Evolutionary conservation across 768 basidiomycete species (phyloP).

Genomic region (Lactarius deliciosus): DNA sequence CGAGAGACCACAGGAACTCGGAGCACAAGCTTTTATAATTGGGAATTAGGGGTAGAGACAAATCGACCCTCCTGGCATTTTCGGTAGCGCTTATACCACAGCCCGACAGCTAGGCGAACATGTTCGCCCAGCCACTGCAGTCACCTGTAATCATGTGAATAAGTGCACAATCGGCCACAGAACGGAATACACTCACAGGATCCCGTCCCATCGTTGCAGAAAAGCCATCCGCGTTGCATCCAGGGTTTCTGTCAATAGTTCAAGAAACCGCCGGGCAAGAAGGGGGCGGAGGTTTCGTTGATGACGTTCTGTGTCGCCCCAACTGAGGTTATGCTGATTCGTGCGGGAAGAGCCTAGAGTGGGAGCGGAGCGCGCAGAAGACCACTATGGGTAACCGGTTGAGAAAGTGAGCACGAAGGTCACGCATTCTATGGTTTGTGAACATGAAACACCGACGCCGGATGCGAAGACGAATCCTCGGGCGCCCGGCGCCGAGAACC

Average conservation of each 20-base stretch:
- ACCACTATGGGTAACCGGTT: conserved; percentile 37
- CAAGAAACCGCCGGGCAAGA: conserved; percentile 40
- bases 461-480: conserved; percentile 40
- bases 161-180: neutral
- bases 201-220: conserved; percentile 20
- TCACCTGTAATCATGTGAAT: conserved; percentile 38
- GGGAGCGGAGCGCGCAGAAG: neutral
- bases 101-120: conserved; percentile 42
- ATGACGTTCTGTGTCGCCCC: conserved; percentile 37
- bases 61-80: no score
- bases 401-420: conserved; percentile 41
- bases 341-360: neutral
- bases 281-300: conserved; percentile 36
- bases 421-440: conserved; percentile 32
- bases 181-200: conserved; percentile 11
- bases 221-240: conserved; percentile 28
- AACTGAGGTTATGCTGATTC: conserved; percentile 36
- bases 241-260: conserved; percentile 34
- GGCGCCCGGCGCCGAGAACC: conserved; percentile 37
- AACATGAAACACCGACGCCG: conserved; percentile 40
- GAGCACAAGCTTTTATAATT: no score
- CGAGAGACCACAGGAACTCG: neutral
- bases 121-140: conserved; percentile 52
- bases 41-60: no score
- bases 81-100: neutral